Conservation (phyloP, 352 stramenopile genomes). For the Phytophthora palmivora region DNA sequence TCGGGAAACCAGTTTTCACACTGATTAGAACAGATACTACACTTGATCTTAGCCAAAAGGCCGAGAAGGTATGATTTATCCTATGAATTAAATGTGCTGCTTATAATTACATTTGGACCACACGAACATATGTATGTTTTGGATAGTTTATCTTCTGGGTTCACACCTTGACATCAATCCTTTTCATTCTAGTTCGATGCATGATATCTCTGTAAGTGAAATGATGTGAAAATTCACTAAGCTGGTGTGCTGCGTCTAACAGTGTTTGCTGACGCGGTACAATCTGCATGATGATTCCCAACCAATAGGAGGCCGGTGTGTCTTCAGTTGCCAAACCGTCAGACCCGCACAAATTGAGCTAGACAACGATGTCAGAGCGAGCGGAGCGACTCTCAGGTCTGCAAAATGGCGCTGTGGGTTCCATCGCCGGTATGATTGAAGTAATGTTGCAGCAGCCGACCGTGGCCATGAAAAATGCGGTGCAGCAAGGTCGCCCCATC, state of each 20-base stretch:
- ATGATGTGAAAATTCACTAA: too few species aligned
- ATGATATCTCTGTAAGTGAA: too few species aligned
- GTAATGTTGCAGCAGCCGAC: constrained; percentile 86
- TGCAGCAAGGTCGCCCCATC: constrained; percentile 81
- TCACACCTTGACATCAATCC: too few species aligned
- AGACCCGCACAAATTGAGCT: background rate
- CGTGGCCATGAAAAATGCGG: constrained; percentile 86
- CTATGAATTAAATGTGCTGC: background rate
- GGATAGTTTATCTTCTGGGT: too few species aligned
- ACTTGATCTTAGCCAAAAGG: constrained; percentile 62
- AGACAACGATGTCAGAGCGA: constrained; percentile 46
- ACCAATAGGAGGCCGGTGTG: constrained; percentile 12
- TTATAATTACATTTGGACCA: background rate
- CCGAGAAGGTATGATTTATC: constrained; percentile 79
- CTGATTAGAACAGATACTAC: too few species aligned
- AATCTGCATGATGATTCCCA: background rate
- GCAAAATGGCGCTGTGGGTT: constrained; percentile 83
- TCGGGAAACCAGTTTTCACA: too few species aligned
- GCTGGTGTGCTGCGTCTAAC: too few species aligned
- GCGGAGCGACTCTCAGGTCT: constrained; percentile 69
- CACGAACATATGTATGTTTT: background rate
- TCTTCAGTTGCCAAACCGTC: constrained; percentile 9
- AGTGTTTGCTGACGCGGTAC: too few species aligned
- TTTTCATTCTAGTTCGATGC: background rate
- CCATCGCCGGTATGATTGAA: constrained; percentile 84